Base-by-base conservation (phyloP, 1,284 basidiomycete genomes). In the Austroboletus novae-zelandiae region DNA sequence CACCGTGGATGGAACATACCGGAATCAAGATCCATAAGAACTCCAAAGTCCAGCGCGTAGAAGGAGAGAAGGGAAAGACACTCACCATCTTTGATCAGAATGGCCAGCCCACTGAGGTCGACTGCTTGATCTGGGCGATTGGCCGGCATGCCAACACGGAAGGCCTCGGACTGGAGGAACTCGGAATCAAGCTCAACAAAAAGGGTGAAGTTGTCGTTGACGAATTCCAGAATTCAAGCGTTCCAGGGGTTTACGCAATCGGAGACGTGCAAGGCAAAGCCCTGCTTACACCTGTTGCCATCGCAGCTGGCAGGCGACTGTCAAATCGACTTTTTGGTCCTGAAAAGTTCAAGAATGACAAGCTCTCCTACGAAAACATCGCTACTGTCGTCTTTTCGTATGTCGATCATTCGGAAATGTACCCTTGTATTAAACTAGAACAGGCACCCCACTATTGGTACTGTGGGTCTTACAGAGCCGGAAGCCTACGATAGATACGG, bases 241-340 rank as follows among this genome's bases (percentile, higher is more conserved):
- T 94, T 15, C 72, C 79, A 17, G 78, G 81, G 50, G 77, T 99
- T 58, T 88, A 80, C 47, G 84, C 94, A 5, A 86, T 99, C 53
- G 97, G 96, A 9, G 96, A 99, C 67, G 91, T 95, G 14, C 83
- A 84, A 57, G 96, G 96, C 54, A 95, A 96, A 72, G 91, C 84
- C 23, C 74, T 95, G 27, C 78, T 99, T 54, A 99, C 96, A 1
- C 96, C 97, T n/a, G 97, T 99, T 7, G 97, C 96, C 20, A 97
- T 99, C 55, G 96, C 96, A 43, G 97, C 97, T 6, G 96, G 94
- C 23, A 78, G 96, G 51, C 77, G 93, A 54, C 74, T 98, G 36
- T 80, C 86, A 45, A 99, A 98, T 74, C 77, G 97, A 45, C 73
- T 99, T 47, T 99, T 93, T 66, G 97, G 96, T 10, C 84, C 84